Evolutionary conservation across 257 asterid genomes (phyloP).

Genomic region (Lithospermum erythrorhizon): DNA sequence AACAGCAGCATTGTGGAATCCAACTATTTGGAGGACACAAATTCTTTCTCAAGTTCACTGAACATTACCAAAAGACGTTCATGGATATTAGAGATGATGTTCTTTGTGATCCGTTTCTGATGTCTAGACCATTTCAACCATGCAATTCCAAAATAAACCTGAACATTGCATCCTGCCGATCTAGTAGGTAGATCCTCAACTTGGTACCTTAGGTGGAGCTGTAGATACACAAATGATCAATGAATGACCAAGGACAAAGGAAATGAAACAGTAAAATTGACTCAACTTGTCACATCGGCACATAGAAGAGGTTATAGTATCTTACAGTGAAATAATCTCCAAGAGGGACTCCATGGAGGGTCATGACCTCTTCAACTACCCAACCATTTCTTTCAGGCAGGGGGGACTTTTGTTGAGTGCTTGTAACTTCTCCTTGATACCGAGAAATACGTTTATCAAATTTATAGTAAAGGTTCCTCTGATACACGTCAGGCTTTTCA

Average conservation of each 20-base stretch:
- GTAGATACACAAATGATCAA: slow-evolving; percentile 13
- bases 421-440: slow-evolving; percentile 85
- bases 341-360: slow-evolving; percentile 90
- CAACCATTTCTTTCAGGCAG: slow-evolving; percentile 56
- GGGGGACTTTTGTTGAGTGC: slow-evolving; percentile 86
- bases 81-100: slow-evolving; percentile 57
- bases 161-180: slow-evolving; percentile 71
- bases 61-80: slow-evolving; percentile 74
- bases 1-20: not conserved
- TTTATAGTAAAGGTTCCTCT: slow-evolving; percentile 81
- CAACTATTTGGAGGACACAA: slow-evolving; percentile 35
- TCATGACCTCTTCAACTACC: slow-evolving; percentile 94
- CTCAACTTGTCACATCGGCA: not conserved
- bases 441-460: slow-evolving; percentile 71
- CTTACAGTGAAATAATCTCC: slow-evolving; percentile 89
- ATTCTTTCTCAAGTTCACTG: slow-evolving; percentile 80
- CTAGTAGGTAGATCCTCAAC: slow-evolving; percentile 65
- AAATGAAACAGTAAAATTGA: not conserved
- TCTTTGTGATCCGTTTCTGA: slow-evolving; percentile 72
- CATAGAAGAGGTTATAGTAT: not conserved
- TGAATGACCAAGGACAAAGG: not conserved
- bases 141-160: slow-evolving; percentile 63
- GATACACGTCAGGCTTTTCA: slow-evolving; percentile 69
- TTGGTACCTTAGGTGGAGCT: slow-evolving; percentile 85
- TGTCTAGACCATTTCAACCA: slow-evolving; percentile 74